Conservation (phyloP, 352 stramenopile species). For the Globisporangium spinosum region DNA sequence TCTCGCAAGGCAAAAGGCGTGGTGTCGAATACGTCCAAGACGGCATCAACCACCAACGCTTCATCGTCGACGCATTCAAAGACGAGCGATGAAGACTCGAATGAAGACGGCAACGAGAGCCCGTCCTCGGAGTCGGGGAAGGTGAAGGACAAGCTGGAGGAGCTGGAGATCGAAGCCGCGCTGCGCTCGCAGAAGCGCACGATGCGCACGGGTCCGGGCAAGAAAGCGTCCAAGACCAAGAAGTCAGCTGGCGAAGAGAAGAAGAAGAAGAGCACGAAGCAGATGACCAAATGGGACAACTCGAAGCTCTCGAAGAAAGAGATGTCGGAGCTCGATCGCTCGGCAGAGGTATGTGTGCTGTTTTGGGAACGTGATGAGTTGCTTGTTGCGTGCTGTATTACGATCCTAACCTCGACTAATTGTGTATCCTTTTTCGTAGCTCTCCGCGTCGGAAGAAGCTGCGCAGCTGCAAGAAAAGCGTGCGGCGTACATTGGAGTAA, state of each 20-base stretch:
- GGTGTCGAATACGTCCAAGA: constrained; percentile 43
- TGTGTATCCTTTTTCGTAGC: constrained; percentile 19
- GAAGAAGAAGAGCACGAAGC: constrained; percentile 67
- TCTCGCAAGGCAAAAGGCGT: constrained; percentile 66
- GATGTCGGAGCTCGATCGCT: constrained; percentile 67
- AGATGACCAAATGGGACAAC: constrained; percentile 86
- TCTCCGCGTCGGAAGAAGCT: constrained; percentile 68
- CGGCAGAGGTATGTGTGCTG: constrained; percentile 41
- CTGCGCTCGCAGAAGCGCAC: constrained; percentile 37
- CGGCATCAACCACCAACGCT: constrained; percentile 19
- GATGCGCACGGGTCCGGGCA: constrained; percentile 66
- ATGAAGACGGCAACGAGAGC: constrained; percentile 46
- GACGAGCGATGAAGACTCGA: constrained; percentile 48
- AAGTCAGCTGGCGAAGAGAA: constrained; percentile 31
- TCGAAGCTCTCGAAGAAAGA: constrained; percentile 86
- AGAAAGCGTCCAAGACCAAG: constrained; percentile 57
- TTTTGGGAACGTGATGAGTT: not conserved
- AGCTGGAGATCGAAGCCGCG: constrained; percentile 50
- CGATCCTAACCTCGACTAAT: not conserved
- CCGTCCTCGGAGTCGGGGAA: constrained; percentile 38
- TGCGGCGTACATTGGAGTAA: constrained; percentile 80
- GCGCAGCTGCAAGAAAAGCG: constrained; percentile 68
- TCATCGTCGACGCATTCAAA: constrained; percentile 34
- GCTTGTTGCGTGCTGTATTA: not conserved
- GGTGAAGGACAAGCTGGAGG: constrained; percentile 48